Percentiles rank a stretch among this genome's conserved stretches.
phyloP scores from a whole-genome alignment of 2,329 filamentous ascomycete species.

The Alternaria longipes region DNA sequence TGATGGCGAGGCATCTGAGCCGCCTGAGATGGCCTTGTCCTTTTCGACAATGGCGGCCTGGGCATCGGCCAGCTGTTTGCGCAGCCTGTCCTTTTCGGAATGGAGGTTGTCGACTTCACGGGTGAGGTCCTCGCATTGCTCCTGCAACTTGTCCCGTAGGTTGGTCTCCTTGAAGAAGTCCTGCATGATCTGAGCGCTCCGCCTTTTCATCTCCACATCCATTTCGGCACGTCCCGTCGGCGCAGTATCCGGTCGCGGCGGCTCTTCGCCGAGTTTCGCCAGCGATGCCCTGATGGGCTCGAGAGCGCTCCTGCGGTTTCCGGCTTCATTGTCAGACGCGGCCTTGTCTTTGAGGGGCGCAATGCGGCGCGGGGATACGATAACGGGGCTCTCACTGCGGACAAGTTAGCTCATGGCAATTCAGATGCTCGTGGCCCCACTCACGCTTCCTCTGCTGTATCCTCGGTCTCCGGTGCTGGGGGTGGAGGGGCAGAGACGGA shows the following conservation, averaged over 20 bases:
- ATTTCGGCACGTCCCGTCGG: constrained; percentile 43
- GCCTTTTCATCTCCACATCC: constrained; percentile 44
- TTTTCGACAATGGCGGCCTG: constrained; percentile 44
- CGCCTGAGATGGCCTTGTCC: constrained; percentile 40
- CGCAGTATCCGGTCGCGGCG: constrained; percentile 44
- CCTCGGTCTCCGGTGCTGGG: constrained; percentile 16
- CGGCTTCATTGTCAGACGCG: constrained; percentile 48
- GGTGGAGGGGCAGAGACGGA: constrained; percentile 30
- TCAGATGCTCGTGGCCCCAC: background rate
- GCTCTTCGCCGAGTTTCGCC: constrained; percentile 42
- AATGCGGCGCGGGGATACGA: constrained; percentile 35
- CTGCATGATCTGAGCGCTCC: constrained; percentile 49
- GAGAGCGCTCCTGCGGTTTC: constrained; percentile 37
- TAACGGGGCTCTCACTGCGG: constrained; percentile 31
- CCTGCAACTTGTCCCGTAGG: constrained; percentile 48
- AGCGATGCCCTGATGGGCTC: constrained; percentile 41
- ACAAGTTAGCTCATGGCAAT: background rate
- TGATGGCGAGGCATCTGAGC: constrained; percentile 21
- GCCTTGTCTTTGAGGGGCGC: constrained; percentile 45
- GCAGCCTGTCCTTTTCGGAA: constrained; percentile 42
- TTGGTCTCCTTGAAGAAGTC: constrained; percentile 53
- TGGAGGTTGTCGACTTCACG: constrained; percentile 46
- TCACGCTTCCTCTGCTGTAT: constrained; percentile 20
- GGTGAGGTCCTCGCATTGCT: constrained; percentile 46
- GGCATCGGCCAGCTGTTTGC: constrained; percentile 43